phyloP scores from a whole-genome alignment of 2,329 filamentous ascomycete species.

The Daldinia sp. region DNA sequence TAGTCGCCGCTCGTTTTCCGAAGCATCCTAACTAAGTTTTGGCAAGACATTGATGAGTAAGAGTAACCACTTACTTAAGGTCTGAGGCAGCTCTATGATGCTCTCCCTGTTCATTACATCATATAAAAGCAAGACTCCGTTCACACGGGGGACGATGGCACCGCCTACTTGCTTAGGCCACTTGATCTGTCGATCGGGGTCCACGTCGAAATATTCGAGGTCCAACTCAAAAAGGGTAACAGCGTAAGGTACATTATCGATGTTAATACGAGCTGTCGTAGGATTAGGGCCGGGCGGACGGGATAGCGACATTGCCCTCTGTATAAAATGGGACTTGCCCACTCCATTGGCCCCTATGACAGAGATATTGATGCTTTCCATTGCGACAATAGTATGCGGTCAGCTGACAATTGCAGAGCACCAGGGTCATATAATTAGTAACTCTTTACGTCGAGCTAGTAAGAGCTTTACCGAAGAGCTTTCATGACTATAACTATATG shows the following conservation, averaged over 20 bases:
- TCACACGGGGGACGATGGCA: slow-evolving; percentile 77
- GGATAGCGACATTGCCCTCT: slow-evolving; percentile 69
- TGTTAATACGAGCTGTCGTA: slow-evolving; percentile 67
- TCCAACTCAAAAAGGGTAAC: slow-evolving; percentile 75
- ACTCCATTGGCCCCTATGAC: slow-evolving; percentile 75
- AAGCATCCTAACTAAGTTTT: not conserved
- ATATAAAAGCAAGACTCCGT: slow-evolving; percentile 88
- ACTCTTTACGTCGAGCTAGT: slow-evolving; percentile 61
- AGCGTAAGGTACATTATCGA: slow-evolving; percentile 69
- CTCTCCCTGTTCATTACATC: slow-evolving; percentile 85
- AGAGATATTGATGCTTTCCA: slow-evolving; percentile 74
- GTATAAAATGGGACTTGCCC: slow-evolving; percentile 76
- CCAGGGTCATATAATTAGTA: slow-evolving; percentile 56
- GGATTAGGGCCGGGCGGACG: slow-evolving; percentile 65
- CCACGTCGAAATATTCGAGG: slow-evolving; percentile 73
- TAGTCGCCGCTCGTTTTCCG: slow-evolving; percentile 33
- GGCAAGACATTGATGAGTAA: slow-evolving; percentile 1
- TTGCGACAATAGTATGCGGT: slow-evolving; percentile 50
- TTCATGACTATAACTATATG: slow-evolving; percentile 56
- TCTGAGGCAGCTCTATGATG: slow-evolving; percentile 78
- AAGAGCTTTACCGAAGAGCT: slow-evolving; percentile 55
- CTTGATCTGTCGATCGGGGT: slow-evolving; percentile 68
- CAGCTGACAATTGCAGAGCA: slow-evolving; percentile 40
- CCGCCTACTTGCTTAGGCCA: slow-evolving; percentile 78
- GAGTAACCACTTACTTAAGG: slow-evolving; percentile 75